phyloP scores from a whole-genome alignment of 371 early-diverging fungal genomes.

The Saksenaea vasiformis region DNA sequence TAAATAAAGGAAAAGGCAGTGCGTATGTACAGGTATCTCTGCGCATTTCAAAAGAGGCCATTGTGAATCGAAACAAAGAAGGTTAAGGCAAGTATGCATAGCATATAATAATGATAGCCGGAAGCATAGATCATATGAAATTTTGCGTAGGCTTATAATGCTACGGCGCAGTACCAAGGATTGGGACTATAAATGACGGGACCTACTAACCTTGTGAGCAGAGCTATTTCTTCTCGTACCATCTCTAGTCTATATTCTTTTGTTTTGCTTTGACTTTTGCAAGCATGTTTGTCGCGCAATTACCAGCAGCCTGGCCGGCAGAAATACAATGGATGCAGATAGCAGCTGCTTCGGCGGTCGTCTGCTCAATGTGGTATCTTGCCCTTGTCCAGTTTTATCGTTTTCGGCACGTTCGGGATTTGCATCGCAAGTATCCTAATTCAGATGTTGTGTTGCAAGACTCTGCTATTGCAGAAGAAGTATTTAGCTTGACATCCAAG shows the following conservation, averaged over 20 bases:
- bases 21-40: no score
- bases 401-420: slow-evolving; percentile 26
- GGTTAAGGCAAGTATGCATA: no score
- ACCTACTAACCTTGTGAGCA: no score
- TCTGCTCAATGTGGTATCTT: slow-evolving; percentile 26
- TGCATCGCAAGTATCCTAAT: slow-evolving; percentile 49
- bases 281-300: neutral
- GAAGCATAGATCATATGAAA: no score
- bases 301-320: neutral
- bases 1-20: no score
- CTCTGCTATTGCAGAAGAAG: slow-evolving; percentile 40
- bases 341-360: neutral
- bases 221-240: no score
- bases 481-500: slow-evolving; percentile 30
- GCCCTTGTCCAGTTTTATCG: slow-evolving; percentile 39
- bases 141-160: no score
- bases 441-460: slow-evolving; percentile 41
- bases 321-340: neutral
- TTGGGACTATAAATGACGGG: no score
- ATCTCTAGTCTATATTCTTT: neutral
- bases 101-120: no score
- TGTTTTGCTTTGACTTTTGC: neutral
- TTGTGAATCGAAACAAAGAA: no score
- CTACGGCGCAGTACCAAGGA: no score
- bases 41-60: no score